Percentiles rank a stretch among this genome's conserved stretches.
Evolutionary conservation across 306 rosid genomes (phyloP).

Genomic region (Citrullus mucosospermus): DNA sequence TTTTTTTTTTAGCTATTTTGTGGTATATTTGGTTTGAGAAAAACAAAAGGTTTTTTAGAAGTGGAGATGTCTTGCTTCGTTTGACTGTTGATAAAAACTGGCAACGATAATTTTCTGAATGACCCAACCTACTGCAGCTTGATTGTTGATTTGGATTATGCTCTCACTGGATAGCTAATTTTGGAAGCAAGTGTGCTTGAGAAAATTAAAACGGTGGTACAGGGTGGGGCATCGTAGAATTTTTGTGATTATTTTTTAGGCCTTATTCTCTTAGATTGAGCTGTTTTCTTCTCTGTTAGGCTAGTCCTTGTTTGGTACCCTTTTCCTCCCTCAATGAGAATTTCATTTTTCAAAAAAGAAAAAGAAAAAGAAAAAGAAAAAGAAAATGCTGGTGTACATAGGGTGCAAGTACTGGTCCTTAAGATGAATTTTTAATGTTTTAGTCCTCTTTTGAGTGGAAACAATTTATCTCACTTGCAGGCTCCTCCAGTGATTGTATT

Average conservation of each 20-base stretch:
- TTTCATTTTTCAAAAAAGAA: no score
- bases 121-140: neutral
- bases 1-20: no score
- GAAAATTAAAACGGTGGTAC: neutral
- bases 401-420: neutral
- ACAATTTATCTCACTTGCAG: conserved; percentile 28
- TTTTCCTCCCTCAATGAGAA: no score
- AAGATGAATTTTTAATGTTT: neutral
- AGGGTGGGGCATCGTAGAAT: neutral
- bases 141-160: neutral
- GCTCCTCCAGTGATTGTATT: conserved; percentile 87
- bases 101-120: neutral
- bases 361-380: no score
- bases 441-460: neutral
- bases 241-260: no score
- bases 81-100: neutral
- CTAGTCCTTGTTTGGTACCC: neutral
- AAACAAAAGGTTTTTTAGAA: neutral
- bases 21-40: neutral
- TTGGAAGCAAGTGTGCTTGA: neutral
- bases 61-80: neutral
- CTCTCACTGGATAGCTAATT: neutral
- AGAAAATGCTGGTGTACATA: neutral
- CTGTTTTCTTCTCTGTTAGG: neutral
- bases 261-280: neutral